Conservation (phyloP, 1,284 basidiomycete species). For the Cutaneotrichosporon dermatis region DNA sequence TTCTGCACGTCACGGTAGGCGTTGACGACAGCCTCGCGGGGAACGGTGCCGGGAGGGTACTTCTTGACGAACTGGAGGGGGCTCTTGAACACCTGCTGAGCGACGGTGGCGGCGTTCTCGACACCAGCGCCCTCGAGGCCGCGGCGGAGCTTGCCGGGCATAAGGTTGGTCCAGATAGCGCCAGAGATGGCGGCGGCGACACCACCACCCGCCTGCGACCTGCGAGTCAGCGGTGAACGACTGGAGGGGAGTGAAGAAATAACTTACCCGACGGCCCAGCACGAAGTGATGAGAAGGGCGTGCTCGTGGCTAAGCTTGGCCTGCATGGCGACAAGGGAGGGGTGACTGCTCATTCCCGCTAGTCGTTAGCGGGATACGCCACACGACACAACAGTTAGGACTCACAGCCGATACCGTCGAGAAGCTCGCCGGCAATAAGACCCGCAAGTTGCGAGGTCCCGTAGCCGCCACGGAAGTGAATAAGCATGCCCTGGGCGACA, state of each 20-base stretch:
- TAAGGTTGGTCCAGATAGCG: constrained; percentile 40
- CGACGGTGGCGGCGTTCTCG: constrained; percentile 20
- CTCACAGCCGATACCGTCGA: constrained; percentile 46
- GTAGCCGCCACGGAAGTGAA: constrained; percentile 48
- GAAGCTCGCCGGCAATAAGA: constrained; percentile 47
- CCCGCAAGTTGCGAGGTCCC: constrained; percentile 29
- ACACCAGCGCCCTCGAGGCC: constrained; percentile 14
- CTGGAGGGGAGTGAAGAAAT: not conserved
- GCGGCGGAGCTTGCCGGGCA: constrained; percentile 23
- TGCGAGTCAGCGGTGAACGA: constrained; percentile 3
- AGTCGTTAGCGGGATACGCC: too few species aligned
- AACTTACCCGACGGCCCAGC: constrained; percentile 12
- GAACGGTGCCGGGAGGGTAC: constrained; percentile 41
- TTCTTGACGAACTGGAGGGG: constrained; percentile 38
- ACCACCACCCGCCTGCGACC: constrained; percentile 23
- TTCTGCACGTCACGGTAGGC: constrained; percentile 43
- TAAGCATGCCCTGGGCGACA: constrained; percentile 48
- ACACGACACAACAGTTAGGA: not conserved
- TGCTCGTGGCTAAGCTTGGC: constrained; percentile 19
- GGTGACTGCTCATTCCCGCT: constrained; percentile 45
- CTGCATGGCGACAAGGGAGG: constrained; percentile 22
- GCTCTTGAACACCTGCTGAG: constrained; percentile 34
- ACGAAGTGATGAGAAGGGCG: constrained; percentile 17
- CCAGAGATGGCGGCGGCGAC: constrained; percentile 46
- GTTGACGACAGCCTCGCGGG: constrained; percentile 35